Conservation (phyloP, 2,329 filamentous ascomycete genomes). For the Fusarium sp. region DNA sequence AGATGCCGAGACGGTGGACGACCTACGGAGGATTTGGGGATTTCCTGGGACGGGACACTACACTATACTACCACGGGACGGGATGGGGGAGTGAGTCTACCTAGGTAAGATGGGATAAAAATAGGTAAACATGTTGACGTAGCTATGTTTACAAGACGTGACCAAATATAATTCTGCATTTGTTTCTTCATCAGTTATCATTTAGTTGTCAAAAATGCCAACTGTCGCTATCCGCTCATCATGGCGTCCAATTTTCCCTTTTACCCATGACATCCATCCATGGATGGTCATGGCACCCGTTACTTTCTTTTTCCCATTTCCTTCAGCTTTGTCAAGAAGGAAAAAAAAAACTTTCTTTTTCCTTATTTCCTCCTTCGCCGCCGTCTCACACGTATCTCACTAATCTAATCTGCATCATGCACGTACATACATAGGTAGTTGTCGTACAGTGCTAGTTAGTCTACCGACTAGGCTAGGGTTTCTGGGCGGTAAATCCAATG, state of each 20-base stretch:
- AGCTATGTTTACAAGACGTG: background rate
- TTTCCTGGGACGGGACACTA: conserved; percentile 2
- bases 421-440: conserved; percentile 24
- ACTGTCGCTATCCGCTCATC: background rate
- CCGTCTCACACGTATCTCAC: conserved; percentile 20
- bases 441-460: conserved; percentile 24
- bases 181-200: background rate
- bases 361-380: conserved; percentile 17
- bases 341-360: conserved; percentile 22
- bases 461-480: conserved; percentile 1
- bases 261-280: background rate
- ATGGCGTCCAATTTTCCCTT: background rate
- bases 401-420: conserved; percentile 13
- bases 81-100: conserved; percentile 11
- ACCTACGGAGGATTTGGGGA: background rate
- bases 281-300: background rate
- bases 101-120: background rate
- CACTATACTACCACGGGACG: background rate
- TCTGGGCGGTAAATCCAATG: conserved; percentile 5
- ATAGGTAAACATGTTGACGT: background rate
- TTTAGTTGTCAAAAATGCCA: background rate
- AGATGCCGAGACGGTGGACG: conserved; percentile 19
- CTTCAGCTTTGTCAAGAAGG: background rate
- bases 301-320: conserved; percentile 24
- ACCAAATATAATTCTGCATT: background rate